Evolutionary conservation across 106 monocot genomes (phyloP), one percentile per base, ranked within the genome.

Genomic region (Apostasia shenzhenica): DNA sequence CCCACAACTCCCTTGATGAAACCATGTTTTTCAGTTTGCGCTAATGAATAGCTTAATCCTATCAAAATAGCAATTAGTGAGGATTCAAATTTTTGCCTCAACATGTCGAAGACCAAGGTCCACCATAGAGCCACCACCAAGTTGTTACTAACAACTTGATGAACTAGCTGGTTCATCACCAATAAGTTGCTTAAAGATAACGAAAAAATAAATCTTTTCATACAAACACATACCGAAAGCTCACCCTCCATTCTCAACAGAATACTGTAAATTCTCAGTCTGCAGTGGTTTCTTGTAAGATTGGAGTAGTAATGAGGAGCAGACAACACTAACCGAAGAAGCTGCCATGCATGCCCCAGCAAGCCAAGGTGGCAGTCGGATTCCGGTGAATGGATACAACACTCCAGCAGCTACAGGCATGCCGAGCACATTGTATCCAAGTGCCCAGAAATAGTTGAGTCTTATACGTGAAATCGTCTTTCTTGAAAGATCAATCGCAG

Each of bases 341-440:
- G 85, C 81, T 0, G 91, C 94, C 91, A 91, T 91, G 88, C 91
- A 94, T 1, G 83, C 90, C 0, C 94, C 94, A 1, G 94, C 87
- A 1, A 94, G 85, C 91, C 91, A 94, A 5, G 91, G 91, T 2
- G 94, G 91, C 48, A 94, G 70, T 37, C 83, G 68, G 64, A 91
- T 81, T 26, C 88, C 81, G 1, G 75, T 79, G 63, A 83, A 81
- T 0, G 91, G 94, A 64, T 73, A 94, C 45, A 94, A 67, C 37
- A 83, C 74, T 0, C 94, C 94, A 11, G 88, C 94, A 42, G 91
- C 91, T 0, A 94, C 55, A 0, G 94, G 91, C 70, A 91, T 68
- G 14, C 85, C 91, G 0, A 94, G 79, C 3, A 94, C 52, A 48
- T 91, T 91, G 73, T 94, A 94, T 0, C 83, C 94, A 48, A 94